These are phyloP conservation scores for Pythium pyrilobum DNA, from an alignment of 352 stramenopile genomes.

Conservation along the genomic window DNA sequence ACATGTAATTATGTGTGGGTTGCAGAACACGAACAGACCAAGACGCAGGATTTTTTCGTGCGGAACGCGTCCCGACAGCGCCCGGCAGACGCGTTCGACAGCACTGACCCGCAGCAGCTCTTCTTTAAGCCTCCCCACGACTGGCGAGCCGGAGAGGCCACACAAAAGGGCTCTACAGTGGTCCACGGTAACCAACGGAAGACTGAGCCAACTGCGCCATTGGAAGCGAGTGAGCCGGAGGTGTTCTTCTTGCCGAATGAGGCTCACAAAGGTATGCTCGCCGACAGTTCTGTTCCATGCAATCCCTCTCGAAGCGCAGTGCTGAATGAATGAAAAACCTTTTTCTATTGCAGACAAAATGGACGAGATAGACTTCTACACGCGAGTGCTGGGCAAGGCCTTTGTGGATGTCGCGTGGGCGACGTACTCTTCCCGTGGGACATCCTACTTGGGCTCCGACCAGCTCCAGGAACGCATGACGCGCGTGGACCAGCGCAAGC, in stretches of 20 bases:
- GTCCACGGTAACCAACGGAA: background rate
- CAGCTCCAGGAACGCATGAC: slow-evolving; percentile 33
- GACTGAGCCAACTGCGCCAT: too few species aligned
- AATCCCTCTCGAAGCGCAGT: too few species aligned
- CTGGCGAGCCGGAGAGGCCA: slow-evolving; percentile 56
- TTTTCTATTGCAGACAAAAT: slow-evolving; percentile 15
- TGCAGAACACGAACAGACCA: slow-evolving; percentile 40
- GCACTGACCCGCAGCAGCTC: slow-evolving; percentile 22
- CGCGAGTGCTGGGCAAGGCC: slow-evolving; percentile 44
- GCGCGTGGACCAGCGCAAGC: slow-evolving; percentile 51
- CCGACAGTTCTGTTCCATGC: background rate
- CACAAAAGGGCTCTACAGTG: slow-evolving; percentile 10
- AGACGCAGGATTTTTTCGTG: slow-evolving; percentile 60
- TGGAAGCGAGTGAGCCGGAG: background rate
- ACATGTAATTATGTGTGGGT: background rate
- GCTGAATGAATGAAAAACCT: background rate
- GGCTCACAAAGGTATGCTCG: slow-evolving; percentile 16
- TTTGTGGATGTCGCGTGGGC: slow-evolving; percentile 60
- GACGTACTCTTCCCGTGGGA: slow-evolving; percentile 30
- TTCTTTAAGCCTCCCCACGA: slow-evolving; percentile 55
- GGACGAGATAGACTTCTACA: slow-evolving; percentile 62
- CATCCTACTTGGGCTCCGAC: slow-evolving; percentile 23
- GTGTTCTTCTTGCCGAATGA: slow-evolving; percentile 21
- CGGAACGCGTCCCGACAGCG: slow-evolving; percentile 25
- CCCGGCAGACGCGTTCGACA: background rate